Conservation (phyloP, 2,329 filamentous ascomycete genomes). For the Pseudogymnoascus sp. region DNA sequence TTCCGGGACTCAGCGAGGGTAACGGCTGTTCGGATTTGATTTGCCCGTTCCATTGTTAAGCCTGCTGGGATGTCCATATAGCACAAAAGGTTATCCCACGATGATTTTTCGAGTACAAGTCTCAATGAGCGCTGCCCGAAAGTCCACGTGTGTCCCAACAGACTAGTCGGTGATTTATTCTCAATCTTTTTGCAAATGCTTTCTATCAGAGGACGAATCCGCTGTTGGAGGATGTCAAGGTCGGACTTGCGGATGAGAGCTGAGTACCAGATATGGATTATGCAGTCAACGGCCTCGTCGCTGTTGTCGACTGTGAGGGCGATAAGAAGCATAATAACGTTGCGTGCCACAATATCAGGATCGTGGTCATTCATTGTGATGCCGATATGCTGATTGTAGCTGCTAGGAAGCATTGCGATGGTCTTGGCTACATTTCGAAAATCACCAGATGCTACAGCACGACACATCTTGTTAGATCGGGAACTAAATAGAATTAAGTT, state of each 20-base stretch:
- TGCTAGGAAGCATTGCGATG: constrained; percentile 26
- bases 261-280: constrained; percentile 39
- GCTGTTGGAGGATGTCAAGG: constrained; percentile 4
- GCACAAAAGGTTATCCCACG: constrained; percentile 26
- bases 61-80: constrained; percentile 23
- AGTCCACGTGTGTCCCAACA: constrained; percentile 10
- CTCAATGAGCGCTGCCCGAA: constrained; percentile 12
- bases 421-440: constrained; percentile 36
- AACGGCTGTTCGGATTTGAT: constrained; percentile 20
- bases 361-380: constrained; percentile 34
- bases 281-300: background rate
- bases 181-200: constrained; percentile 28
- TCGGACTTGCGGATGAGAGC: constrained; percentile 17
- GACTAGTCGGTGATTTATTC: constrained; percentile 17
- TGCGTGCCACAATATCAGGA: constrained; percentile 31
- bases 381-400: constrained; percentile 20
- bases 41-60: constrained; percentile 20
- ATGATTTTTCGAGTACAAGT: constrained; percentile 24
- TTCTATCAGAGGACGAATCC: constrained; percentile 22
- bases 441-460: constrained; percentile 35
- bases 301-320: constrained; percentile 15
- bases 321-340: constrained; percentile 33
- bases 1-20: constrained; percentile 23
- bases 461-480: constrained; percentile 3
- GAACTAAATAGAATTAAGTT: constrained; percentile 9